phyloP scores from a whole-genome alignment of 495 filamentous ascomycete genomes.

The Cenococcum geophilum region DNA sequence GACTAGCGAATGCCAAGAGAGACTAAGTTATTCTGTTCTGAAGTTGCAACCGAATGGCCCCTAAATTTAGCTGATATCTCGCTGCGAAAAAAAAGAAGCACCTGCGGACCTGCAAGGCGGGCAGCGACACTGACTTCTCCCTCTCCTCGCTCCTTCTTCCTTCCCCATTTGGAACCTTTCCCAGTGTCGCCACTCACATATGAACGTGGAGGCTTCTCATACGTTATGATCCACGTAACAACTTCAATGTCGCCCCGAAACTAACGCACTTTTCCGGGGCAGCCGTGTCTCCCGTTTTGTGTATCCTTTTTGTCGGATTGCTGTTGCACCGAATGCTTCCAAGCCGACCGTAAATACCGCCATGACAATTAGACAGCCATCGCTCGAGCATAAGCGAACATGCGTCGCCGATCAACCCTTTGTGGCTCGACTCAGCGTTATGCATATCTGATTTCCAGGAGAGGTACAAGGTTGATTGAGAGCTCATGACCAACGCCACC shows the following conservation, averaged over 20 bases:
- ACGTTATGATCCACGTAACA: background rate
- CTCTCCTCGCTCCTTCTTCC: background rate
- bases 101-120: too few relatives aligned
- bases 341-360: background rate
- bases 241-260: background rate
- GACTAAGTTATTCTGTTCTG: too few relatives aligned
- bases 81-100: too few relatives aligned
- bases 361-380: background rate
- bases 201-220: background rate
- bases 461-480: too few relatives aligned
- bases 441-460: background rate
- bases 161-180: background rate
- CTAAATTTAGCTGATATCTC: too few relatives aligned
- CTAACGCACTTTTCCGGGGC: background rate
- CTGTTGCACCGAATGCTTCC: background rate
- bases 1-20: too few relatives aligned
- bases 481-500: too few relatives aligned
- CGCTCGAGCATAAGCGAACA: background rate
- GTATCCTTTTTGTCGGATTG: background rate
- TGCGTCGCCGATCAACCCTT: background rate
- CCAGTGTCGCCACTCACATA: background rate
- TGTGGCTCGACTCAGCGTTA: background rate
- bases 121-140: background rate
- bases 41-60: too few relatives aligned
- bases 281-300: background rate